A percentile compares a stretch with the other conserved stretches of the same genome.
These are phyloP conservation scores for Crithidia sp. DNA, from an alignment of 208 protist genomes.

Conservation along the genomic window DNA sequence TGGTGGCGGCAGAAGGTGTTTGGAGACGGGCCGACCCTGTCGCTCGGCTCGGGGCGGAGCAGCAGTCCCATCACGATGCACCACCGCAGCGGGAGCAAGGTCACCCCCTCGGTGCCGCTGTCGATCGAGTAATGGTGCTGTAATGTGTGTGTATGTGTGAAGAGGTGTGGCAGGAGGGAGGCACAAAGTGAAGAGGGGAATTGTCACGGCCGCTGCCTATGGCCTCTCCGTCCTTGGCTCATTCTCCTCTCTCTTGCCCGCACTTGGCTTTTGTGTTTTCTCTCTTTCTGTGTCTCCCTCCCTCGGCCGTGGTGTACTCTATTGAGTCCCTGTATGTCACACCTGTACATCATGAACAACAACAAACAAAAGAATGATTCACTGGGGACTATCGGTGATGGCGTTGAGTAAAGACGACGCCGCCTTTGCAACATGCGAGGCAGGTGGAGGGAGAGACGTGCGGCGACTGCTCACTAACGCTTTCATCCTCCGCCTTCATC, in stretches of 20 bases:
- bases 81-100: conserved; percentile 10
- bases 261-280: neutral
- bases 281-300: too few species aligned
- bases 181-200: neutral
- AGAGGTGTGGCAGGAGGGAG: neutral
- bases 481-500: too few species aligned
- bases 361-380: neutral
- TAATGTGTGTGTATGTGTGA: neutral
- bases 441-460: too few species aligned
- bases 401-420: neutral
- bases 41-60: neutral
- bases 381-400: too few species aligned
- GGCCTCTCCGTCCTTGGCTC: neutral
- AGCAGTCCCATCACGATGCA: neutral
- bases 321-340: neutral
- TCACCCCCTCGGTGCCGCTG: conserved; percentile 1
- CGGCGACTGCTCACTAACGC: too few species aligned
- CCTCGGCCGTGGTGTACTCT: neutral
- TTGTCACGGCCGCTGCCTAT: neutral
- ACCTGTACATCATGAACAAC: neutral
- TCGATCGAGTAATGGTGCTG: conserved; percentile 7
- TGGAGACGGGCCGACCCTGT: conserved; percentile 9
- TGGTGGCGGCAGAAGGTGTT: conserved; percentile 65
- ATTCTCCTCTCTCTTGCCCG: neutral
- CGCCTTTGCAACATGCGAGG: too few species aligned